Conservation (phyloP, 202 grass and related monocot genomes). For the Brachypodium distachyon region DNA sequence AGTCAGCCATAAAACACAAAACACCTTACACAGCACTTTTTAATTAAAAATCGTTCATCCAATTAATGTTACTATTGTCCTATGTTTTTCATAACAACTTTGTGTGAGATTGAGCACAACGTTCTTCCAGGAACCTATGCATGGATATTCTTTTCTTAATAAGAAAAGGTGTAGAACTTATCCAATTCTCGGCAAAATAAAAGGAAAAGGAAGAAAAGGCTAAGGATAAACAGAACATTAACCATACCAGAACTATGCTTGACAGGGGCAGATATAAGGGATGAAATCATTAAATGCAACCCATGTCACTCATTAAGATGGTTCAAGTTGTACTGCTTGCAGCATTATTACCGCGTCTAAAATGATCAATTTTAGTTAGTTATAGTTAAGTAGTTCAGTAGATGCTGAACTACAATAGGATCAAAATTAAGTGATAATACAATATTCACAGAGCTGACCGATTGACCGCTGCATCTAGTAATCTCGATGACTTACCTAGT, state of each 20-base stretch:
- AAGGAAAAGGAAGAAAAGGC: not conserved
- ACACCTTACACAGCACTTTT: not conserved
- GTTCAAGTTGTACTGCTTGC: slow-evolving; percentile 1
- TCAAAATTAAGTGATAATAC: not conserved
- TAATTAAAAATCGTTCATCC: not conserved
- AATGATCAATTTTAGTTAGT: not conserved
- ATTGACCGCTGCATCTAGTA: not conserved
- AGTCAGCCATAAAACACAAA: not conserved
- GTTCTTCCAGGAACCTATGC: not conserved
- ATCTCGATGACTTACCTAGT: slow-evolving; percentile 50
- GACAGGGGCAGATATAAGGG: not conserved
- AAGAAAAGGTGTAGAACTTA: slow-evolving; percentile 9
- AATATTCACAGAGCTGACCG: slow-evolving; percentile 2
- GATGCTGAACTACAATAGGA: not conserved
- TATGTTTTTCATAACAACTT: not conserved
- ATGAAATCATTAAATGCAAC: not conserved
- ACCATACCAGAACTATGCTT: not conserved
- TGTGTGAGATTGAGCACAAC: not conserved
- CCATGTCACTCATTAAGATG: not conserved
- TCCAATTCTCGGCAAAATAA: not conserved
- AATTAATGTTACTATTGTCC: not conserved
- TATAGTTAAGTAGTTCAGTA: not conserved
- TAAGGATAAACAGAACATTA: slow-evolving; percentile 4
- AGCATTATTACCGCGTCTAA: not conserved
- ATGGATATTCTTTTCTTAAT: not conserved